Percentiles rank a stretch among this genome's conserved stretches.
Evolutionary conservation across 2,329 filamentous ascomycete species (phyloP).

Genomic region (Falciphora oryzae): DNA sequence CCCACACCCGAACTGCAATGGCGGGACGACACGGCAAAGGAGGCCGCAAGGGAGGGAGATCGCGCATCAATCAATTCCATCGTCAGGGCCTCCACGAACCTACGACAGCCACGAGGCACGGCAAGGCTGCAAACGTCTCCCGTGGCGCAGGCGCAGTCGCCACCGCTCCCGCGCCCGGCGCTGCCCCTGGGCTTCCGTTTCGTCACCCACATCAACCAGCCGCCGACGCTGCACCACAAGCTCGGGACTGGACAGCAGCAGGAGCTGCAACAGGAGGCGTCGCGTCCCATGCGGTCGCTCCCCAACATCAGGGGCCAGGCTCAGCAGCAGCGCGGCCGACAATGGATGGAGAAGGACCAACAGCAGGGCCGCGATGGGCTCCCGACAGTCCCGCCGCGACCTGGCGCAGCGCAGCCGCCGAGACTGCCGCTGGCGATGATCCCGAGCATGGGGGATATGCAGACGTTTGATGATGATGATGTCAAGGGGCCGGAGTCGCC

Average conservation of each 20-base stretch:
- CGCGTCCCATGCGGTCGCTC: constrained; percentile 3
- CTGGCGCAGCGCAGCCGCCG: not conserved
- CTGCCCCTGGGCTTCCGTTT: not conserved
- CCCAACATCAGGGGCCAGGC: constrained; percentile 5
- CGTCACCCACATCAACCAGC: not conserved
- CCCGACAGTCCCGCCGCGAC: no score
- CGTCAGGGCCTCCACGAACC: not conserved
- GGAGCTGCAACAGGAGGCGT: no score
- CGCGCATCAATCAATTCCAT: not conserved
- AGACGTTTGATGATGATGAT: not conserved
- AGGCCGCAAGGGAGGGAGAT: no score
- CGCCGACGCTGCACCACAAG: not conserved
- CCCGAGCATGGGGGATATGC: not conserved
- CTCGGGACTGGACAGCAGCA: not conserved
- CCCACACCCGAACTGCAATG: not conserved
- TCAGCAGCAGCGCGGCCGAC: not conserved
- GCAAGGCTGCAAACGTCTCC: not conserved
- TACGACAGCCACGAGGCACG: constrained; percentile 1
- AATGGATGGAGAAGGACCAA: not conserved
- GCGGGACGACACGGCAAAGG: not conserved
- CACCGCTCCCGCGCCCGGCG: not conserved
- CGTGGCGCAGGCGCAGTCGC: not conserved
- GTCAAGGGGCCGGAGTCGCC: not conserved
- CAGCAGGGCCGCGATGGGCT: not conserved
- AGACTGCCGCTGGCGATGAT: not conserved